phyloP scores from a whole-genome alignment of 352 stramenopile species.

The Phytophthora quininea region DNA sequence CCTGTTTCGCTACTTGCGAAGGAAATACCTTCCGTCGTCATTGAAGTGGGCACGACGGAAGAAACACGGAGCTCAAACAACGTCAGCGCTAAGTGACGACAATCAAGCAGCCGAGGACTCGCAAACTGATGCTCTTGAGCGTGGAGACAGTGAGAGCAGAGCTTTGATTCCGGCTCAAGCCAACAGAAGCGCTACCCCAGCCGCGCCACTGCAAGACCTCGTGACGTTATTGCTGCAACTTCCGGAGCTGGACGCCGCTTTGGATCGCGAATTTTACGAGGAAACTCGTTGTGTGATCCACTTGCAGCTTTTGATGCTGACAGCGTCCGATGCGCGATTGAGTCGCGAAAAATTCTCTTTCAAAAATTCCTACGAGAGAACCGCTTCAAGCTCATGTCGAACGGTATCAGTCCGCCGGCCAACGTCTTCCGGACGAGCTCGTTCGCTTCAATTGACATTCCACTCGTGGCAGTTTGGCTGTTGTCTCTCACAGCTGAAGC shows the following conservation, averaged over 20 bases:
- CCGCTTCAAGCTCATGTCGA: conserved; percentile 94
- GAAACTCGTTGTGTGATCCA: conserved; percentile 92
- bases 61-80: conserved; percentile 1
- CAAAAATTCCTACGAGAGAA: conserved; percentile 95
- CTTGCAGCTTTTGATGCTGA: conserved; percentile 91
- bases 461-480: conserved; percentile 91
- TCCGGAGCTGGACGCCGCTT: conserved; percentile 70
- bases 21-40: conserved; percentile 54
- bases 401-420: conserved; percentile 89
- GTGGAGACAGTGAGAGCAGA: conserved; percentile 9
- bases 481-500: conserved; percentile 85
- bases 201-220: conserved; percentile 47
- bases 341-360: conserved; percentile 92
- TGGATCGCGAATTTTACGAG: conserved; percentile 85
- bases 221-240: conserved; percentile 69
- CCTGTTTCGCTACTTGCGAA: conserved; percentile 48
- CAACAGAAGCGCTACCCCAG: conserved; percentile 9
- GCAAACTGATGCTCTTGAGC: conserved; percentile 28
- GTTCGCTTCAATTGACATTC: conserved; percentile 91
- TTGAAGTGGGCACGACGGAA: conserved; percentile 21
- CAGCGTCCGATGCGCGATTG: conserved; percentile 85
- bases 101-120: conserved; percentile 3
- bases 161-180: conserved; percentile 3
- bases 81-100: not conserved
- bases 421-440: conserved; percentile 91